Conservation (phyloP, 371 early-diverging fungal species). For the Rhizopus microsporus region DNA sequence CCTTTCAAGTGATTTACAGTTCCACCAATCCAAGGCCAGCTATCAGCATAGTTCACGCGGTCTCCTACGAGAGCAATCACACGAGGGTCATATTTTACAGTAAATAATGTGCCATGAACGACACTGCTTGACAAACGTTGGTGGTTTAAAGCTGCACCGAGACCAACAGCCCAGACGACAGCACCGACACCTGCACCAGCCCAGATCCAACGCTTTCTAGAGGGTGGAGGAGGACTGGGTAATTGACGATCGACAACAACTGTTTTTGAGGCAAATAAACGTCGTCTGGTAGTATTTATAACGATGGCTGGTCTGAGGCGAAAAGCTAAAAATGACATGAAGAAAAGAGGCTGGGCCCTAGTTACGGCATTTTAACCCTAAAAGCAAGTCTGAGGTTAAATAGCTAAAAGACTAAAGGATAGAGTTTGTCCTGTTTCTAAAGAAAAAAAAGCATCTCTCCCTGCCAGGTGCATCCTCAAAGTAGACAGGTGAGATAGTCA, state of each 20-base stretch:
- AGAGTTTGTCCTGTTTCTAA: no score
- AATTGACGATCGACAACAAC: conserved; percentile 44
- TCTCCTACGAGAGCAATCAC: conserved; percentile 60
- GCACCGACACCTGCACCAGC: conserved; percentile 55
- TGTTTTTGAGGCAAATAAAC: conserved; percentile 25
- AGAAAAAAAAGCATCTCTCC: no score
- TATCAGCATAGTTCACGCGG: conserved; percentile 59
- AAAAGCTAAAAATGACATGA: conserved; percentile 8
- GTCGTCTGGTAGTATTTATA: not conserved
- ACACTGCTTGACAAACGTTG: conserved; percentile 66
- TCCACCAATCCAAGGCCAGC: conserved; percentile 71
- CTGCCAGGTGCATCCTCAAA: no score
- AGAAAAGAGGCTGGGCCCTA: not conserved
- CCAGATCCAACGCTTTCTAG: conserved; percentile 45
- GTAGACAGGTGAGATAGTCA: no score
- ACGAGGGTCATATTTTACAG: conserved; percentile 60
- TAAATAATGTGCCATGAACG: conserved; percentile 65
- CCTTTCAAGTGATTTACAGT: conserved; percentile 72
- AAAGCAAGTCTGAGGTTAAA: no score
- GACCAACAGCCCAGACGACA: conserved; percentile 61
- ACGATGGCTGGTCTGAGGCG: conserved; percentile 8
- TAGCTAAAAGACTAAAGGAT: no score
- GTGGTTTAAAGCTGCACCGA: conserved; percentile 63
- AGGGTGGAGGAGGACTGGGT: conserved; percentile 33
- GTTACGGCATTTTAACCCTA: no score